Conservation (phyloP, 768 basidiomycete genomes). For the Hypholoma sublateritium region DNA sequence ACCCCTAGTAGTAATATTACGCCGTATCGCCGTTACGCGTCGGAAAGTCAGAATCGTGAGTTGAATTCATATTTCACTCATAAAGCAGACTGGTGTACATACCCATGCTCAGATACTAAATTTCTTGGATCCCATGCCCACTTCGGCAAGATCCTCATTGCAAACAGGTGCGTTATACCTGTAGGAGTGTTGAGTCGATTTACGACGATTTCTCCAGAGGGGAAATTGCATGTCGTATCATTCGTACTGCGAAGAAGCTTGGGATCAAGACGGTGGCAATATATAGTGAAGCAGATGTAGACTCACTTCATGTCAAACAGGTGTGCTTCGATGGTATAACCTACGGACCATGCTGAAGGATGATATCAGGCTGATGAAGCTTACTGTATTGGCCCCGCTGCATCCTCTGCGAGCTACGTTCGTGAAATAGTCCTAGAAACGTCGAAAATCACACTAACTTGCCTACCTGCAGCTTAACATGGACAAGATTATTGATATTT, state of each 20-base stretch:
- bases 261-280: slow-evolving; percentile 93
- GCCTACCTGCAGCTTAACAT: slow-evolving; percentile 60
- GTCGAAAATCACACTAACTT: not conserved
- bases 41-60: slow-evolving; percentile 23
- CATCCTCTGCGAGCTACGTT: slow-evolving; percentile 87
- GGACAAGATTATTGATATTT: slow-evolving; percentile 87
- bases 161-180: slow-evolving; percentile 63
- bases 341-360: not conserved
- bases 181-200: not conserved
- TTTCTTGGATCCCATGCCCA: slow-evolving; percentile 43
- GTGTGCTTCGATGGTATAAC: slow-evolving; percentile 36
- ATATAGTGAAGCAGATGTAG: slow-evolving; percentile 83
- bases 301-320: slow-evolving; percentile 80
- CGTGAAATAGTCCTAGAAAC: slow-evolving; percentile 27
- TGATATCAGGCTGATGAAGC: slow-evolving; percentile 71
- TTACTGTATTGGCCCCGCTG: slow-evolving; percentile 92
- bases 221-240: slow-evolving; percentile 95
- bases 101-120: not conserved
- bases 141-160: slow-evolving; percentile 90
- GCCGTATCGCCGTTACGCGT: slow-evolving; percentile 22
- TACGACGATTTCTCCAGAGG: slow-evolving; percentile 51
- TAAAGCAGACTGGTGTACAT: not conserved
- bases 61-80: slow-evolving; percentile 12
- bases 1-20: too few species aligned
- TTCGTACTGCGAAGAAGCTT: slow-evolving; percentile 83